Evolutionary conservation across 139 green algal species (phyloP), one percentile per base, ranked within the genome.

Genomic region (Limnomonas spitsbergensis): DNA sequence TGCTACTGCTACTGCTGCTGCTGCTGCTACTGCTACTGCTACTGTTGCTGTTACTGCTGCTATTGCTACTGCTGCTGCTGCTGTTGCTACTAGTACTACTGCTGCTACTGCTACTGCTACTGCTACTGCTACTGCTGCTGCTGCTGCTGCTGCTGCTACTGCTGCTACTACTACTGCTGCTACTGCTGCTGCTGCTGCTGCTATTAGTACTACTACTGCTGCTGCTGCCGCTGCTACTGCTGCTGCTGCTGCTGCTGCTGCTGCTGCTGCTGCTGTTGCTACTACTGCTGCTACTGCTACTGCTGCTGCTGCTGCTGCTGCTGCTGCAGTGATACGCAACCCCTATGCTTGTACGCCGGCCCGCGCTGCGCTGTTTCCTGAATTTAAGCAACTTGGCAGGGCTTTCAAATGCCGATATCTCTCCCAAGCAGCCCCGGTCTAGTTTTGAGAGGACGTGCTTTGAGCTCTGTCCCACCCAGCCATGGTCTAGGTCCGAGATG

Each of bases 1-100:
- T 61, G 47, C 47, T 61, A 61, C 47, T 61, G 47, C 47, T 61
- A 61, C 47, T 61, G 47, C 47, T 61, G 24, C 47, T 61, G 47
- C 47, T 61, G 24, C 47, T 61, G 47, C 47, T 61, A n/a, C 47
- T 61, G 47, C 47, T 61, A 61, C 47, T 61, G 47, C 47, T 61
- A 61, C 47, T 61, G 47, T 24, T 61, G 24, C 47, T 61, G 47
- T 24, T 61, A 61, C 47, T 61, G 47, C 47, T 61, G 47, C 47
- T 61, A 61, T 24, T 61, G 47, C 47, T 61, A 61, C 47, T 61
- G 47, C 47, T 61, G 47, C 47, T 61, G 24, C 47, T 61, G 47
- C 47, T 61, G 24, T n/a, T n/a, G n/a, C n/a, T n/a, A n/a, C n/a
- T n/a, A n/a, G n/a, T n/a, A n/a, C n/a, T n/a, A n/a, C n/a, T n/a